phyloP scores from a whole-genome alignment of 441 rosid species.

The Croton setiger region DNA sequence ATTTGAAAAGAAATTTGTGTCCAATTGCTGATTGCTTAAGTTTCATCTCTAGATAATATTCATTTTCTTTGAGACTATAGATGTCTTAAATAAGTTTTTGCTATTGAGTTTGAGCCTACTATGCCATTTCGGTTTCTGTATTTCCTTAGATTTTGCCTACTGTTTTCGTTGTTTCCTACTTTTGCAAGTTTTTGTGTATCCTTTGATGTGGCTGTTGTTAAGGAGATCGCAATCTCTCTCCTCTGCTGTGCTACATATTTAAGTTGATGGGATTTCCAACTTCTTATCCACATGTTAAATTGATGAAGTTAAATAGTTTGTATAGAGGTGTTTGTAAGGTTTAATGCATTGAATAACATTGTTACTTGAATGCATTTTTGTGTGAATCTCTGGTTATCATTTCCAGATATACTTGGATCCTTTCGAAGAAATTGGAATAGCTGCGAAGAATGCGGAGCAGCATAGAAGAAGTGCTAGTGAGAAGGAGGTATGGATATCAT shows the following conservation, averaged over 20 bases:
- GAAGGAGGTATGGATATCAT: conserved; percentile 55
- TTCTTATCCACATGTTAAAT: not conserved
- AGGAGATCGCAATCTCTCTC: not conserved
- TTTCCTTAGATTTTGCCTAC: not conserved
- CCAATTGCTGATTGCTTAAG: too few relatives aligned
- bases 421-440: conserved; percentile 75
- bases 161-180: not conserved
- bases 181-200: not conserved
- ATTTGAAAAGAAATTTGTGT: too few relatives aligned
- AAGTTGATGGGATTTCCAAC: not conserved
- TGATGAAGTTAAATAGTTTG: not conserved
- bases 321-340: not conserved
- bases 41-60: not conserved
- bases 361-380: conserved; percentile 13
- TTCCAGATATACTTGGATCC: conserved; percentile 75
- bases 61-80: not conserved
- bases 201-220: not conserved
- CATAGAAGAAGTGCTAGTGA: conserved; percentile 93
- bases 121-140: not conserved
- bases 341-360: not conserved
- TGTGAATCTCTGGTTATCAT: conserved; percentile 6
- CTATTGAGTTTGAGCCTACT: not conserved
- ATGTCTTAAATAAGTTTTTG: not conserved
- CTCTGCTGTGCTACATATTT: not conserved
- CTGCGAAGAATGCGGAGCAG: conserved; percentile 67